A percentile compares a stretch with the other conserved stretches of the same genome.
These are phyloP conservation scores for Desmodesmus armatus DNA, from an alignment of 139 green algal species.

Conservation along the genomic window DNA sequence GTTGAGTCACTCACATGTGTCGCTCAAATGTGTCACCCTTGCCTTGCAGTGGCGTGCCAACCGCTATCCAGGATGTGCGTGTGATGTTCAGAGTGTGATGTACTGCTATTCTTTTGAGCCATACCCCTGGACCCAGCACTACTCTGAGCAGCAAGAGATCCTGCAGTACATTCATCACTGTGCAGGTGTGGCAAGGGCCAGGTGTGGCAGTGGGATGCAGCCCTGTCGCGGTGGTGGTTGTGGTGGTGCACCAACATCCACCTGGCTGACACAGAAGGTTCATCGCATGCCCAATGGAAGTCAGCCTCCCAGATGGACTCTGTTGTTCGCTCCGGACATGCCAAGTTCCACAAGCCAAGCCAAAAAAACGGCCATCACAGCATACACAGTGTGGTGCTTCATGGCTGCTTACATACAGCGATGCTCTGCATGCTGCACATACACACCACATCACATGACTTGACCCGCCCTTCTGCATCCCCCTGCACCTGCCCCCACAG, in stretches of 20 bases:
- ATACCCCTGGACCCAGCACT: constrained; percentile 30
- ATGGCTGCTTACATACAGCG: background rate
- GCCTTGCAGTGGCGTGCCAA: too few relatives aligned
- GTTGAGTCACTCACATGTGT: too few relatives aligned
- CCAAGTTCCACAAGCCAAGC: too few relatives aligned
- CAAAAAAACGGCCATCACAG: background rate
- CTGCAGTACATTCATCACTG: constrained; percentile 27
- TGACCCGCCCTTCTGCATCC: background rate
- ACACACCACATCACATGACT: background rate
- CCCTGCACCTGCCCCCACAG: too few relatives aligned
- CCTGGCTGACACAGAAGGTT: too few relatives aligned
- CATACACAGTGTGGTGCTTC: background rate
- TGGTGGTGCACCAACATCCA: too few relatives aligned
- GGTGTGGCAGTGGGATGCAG: background rate
- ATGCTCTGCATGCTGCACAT: background rate
- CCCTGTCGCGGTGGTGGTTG: background rate
- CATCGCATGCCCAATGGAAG: too few relatives aligned
- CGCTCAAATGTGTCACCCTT: too few relatives aligned
- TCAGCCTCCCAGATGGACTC: too few relatives aligned
- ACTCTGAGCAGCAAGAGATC: constrained; percentile 31
- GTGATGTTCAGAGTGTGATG: constrained; percentile 14
- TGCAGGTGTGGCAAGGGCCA: background rate
- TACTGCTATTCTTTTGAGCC: constrained; percentile 41
- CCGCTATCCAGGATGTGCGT: constrained; percentile 23
- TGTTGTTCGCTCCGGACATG: too few relatives aligned